A percentile compares a stretch with the other conserved stretches of the same genome.
Evolutionary conservation across 106 monocot species (phyloP).

Genomic region (Acorus calamus): DNA sequence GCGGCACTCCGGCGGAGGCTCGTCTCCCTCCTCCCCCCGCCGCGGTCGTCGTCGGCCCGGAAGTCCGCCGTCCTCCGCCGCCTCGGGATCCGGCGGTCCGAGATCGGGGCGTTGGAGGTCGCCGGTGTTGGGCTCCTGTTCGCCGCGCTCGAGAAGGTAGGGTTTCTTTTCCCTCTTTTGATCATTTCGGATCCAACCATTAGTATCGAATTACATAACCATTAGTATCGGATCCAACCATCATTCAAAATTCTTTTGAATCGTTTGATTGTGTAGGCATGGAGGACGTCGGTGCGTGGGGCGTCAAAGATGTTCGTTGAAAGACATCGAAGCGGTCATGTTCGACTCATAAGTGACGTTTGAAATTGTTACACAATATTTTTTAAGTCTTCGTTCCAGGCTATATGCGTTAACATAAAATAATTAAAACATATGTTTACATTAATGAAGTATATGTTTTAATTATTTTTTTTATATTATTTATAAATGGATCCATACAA

Average conservation of each 20-base stretch:
- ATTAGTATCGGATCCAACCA: too few relatives aligned
- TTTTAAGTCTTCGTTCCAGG: too few relatives aligned
- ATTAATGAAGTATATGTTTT: too few relatives aligned
- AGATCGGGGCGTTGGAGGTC: conserved; percentile 10
- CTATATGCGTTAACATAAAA: too few relatives aligned
- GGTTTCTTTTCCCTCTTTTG: too few relatives aligned
- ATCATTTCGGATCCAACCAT: too few relatives aligned
- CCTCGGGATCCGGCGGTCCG: conserved; percentile 28
- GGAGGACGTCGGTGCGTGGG: conserved; percentile 53
- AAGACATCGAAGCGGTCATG: conserved; percentile 46
- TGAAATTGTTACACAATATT: conserved; percentile 3
- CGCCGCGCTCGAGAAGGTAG: conserved; percentile 54
- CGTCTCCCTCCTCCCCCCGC: conserved; percentile 24
- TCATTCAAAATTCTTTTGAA: too few relatives aligned
- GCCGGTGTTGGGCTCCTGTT: conserved; percentile 29
- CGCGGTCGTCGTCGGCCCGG: not conserved
- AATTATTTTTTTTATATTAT: too few relatives aligned
- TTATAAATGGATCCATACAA: too few relatives aligned
- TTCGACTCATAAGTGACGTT: conserved; percentile 54
- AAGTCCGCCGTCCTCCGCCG: conserved; percentile 10
- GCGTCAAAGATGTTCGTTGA: conserved; percentile 64
- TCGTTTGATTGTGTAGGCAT: conserved; percentile 29
- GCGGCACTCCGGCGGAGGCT: conserved; percentile 22
- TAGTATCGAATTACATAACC: too few relatives aligned
- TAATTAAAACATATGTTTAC: too few relatives aligned